phyloP scores from a whole-genome alignment of 257 asterid species.

The Solanum sitiens region DNA sequence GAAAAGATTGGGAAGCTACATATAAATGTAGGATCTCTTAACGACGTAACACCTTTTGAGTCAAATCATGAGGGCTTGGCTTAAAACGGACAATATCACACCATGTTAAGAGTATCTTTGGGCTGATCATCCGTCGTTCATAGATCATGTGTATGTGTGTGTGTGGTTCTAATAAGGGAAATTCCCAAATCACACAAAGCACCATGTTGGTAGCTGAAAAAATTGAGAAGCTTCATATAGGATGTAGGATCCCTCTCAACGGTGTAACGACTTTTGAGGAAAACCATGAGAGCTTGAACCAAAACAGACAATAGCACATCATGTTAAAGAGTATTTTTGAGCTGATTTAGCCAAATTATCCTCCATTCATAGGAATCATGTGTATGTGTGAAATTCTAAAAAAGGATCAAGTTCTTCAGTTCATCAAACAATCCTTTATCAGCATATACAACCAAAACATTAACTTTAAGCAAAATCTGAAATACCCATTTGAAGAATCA shows the following conservation, averaged over 20 bases:
- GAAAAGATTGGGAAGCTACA: not conserved
- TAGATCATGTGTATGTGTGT: not conserved
- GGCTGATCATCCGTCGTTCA: no score
- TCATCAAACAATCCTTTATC: not conserved
- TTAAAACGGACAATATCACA: not conserved
- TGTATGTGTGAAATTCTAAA: not conserved
- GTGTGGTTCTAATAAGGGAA: not conserved
- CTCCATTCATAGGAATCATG: not conserved
- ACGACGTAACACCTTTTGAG: not conserved
- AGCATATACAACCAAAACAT: not conserved
- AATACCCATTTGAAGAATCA: not conserved
- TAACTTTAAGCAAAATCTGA: not conserved
- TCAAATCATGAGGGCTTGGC: not conserved
- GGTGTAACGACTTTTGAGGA: no score
- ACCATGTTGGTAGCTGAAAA: no score
- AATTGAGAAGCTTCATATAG: no score
- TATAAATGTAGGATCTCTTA: not conserved
- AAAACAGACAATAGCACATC: no score
- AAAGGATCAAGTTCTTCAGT: not conserved
- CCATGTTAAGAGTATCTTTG: not conserved
- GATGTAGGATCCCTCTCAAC: no score
- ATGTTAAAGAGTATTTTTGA: no score
- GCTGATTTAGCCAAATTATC: no score
- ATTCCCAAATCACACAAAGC: no score
- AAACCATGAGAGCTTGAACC: no score